Evolutionary conservation across 352 stramenopile genomes (phyloP), one percentile per base, ranked within the genome.

Genomic region (Hyaloperonospora brassicae): DNA sequence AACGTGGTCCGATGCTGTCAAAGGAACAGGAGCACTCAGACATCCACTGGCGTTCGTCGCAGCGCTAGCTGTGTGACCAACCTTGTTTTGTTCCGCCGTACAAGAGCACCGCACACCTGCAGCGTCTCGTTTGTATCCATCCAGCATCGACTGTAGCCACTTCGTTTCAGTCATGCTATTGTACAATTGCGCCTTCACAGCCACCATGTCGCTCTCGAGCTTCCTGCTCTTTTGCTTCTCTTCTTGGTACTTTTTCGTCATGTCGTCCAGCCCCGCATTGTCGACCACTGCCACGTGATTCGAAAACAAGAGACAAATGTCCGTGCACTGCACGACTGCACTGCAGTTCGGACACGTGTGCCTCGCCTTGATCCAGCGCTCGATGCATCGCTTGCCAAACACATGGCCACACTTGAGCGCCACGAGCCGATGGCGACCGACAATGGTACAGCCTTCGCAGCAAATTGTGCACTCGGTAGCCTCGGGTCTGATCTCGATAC

Each of bases 251-350:
- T 87, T 87, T 25, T 55, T 52, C 24, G 60, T 75, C 64, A 84
- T 76, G 13, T 73, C 65, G 54, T 80, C 74, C 14, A 86, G 40
- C 12, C 72, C 73, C 11, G 76, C 67, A 61, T 87, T 91, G 64
- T 91, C 80, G 14, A 91, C 78, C 21, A 88, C 74, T 8, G 80
- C 76, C 8, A 88, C 73, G 49, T 84, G 75, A 62, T 90, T 70
- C 7, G 73, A 84, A 54, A 86, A 90, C 27, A 87, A 55, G 24
- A 67, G 59, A 24, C 62, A 68, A 24, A 91, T 76, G 44, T 91
- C 80, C 22, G 64, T 55, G n/a, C 66, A 66, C 12, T 59, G 60
- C 30, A 86, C 67, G 6, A 61, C 25, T 0, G 72, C 50, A 47
- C 69, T 86, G 66, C 80, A 91, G 46, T 86, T 88, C 0, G 80